These are phyloP conservation scores for Sporothrix globosa DNA, from an alignment of 2,329 filamentous ascomycete species.

Conservation along the genomic window DNA sequence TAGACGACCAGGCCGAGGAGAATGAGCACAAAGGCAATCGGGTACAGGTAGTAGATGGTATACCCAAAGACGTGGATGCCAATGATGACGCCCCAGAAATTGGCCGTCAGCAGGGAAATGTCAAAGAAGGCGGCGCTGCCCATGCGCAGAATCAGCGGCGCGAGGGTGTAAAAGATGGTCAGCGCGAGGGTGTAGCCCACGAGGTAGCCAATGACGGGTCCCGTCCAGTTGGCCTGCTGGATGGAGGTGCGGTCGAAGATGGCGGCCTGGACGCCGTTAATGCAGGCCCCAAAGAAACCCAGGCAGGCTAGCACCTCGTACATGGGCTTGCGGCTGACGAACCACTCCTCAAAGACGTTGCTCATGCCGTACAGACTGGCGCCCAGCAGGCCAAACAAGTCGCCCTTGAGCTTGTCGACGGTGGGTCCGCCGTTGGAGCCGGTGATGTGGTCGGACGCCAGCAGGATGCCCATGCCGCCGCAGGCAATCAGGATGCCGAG, in stretches of 20 bases:
- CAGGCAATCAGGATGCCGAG: slow-evolving; percentile 86
- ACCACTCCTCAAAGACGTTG: slow-evolving; percentile 93
- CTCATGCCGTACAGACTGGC: slow-evolving; percentile 88
- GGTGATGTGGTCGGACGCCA: slow-evolving; percentile 85
- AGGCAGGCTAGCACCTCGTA: slow-evolving; percentile 95
- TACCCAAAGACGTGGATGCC: slow-evolving; percentile 84
- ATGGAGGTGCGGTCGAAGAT: slow-evolving; percentile 88
- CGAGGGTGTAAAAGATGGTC: slow-evolving; percentile 82
- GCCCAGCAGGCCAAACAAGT: slow-evolving; percentile 86
- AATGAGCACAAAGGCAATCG: slow-evolving; percentile 92
- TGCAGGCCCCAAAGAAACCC: slow-evolving; percentile 82
- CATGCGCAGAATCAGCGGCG: slow-evolving; percentile 86
- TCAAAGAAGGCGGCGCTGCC: slow-evolving; percentile 94
- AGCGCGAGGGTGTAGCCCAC: slow-evolving; percentile 87
- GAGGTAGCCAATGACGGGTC: slow-evolving; percentile 75
- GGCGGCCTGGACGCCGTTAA: slow-evolving; percentile 86
- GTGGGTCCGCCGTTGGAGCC: slow-evolving; percentile 69
- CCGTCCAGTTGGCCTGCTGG: slow-evolving; percentile 64
- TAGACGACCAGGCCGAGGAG: slow-evolving; percentile 84
- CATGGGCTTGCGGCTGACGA: slow-evolving; percentile 81
- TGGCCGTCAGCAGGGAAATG: slow-evolving; percentile 88
- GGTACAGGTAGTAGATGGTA: slow-evolving; percentile 85
- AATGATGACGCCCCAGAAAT: slow-evolving; percentile 96
- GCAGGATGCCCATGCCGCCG: slow-evolving; percentile 83
- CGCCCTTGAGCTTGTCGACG: slow-evolving; percentile 80